phyloP scores from a whole-genome alignment of 306 rosid species.

The Malus sieversii region DNA sequence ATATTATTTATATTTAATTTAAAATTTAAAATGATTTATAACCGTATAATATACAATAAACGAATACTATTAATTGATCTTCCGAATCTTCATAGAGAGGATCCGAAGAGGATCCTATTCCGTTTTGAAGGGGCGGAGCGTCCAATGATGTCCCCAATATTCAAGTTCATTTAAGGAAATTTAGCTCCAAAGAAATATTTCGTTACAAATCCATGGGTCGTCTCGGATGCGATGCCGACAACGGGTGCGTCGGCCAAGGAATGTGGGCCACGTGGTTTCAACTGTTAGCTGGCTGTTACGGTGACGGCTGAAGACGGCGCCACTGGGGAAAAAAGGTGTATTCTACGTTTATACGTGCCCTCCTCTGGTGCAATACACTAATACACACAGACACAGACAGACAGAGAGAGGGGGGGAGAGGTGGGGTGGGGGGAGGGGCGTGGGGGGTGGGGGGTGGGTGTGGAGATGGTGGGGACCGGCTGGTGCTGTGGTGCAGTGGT shows the following conservation, averaged over 20 bases:
- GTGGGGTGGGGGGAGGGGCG: background rate
- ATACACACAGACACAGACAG: background rate
- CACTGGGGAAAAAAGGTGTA: background rate
- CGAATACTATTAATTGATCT: no score
- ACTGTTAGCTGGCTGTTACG: background rate
- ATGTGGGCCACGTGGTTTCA: conserved; percentile 29
- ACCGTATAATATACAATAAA: no score
- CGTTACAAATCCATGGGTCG: background rate
- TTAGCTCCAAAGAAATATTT: background rate
- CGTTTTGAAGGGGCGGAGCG: conserved; percentile 5
- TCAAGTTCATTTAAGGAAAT: background rate
- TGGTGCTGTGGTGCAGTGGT: background rate
- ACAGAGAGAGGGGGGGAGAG: background rate
- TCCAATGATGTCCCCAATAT: background rate
- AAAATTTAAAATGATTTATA: no score
- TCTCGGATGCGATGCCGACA: conserved; percentile 1
- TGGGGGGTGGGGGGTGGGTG: background rate
- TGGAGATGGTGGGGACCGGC: background rate
- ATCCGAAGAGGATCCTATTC: no score
- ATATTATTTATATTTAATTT: no score
- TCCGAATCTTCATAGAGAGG: accelerated
- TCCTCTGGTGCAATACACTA: background rate
- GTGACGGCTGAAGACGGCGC: conserved; percentile 29
- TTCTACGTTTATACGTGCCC: background rate
- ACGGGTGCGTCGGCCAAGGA: conserved; percentile 1